A percentile compares a stretch with the other conserved stretches of the same genome.
These are phyloP conservation scores for Endoconidiophora laricicola DNA, from an alignment of 2,329 filamentous ascomycete genomes.

Conservation along the genomic window DNA sequence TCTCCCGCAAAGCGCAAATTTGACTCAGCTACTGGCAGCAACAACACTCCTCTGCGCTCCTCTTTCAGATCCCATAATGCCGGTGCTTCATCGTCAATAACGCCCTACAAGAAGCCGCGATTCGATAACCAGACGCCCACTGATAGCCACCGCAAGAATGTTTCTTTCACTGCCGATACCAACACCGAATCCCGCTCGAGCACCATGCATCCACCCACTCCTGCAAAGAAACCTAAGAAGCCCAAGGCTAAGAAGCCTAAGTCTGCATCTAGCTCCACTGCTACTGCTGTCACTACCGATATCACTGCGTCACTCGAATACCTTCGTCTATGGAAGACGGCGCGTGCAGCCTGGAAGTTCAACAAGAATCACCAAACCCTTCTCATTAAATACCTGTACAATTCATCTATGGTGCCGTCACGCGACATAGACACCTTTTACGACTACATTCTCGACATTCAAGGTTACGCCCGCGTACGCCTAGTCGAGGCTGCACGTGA, in stretches of 20 bases:
- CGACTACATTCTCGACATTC: slow-evolving; percentile 62
- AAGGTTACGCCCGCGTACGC: slow-evolving; percentile 55
- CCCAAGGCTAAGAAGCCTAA: slow-evolving; percentile 23
- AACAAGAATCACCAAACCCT: slow-evolving; percentile 85
- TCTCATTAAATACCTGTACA: slow-evolving; percentile 68
- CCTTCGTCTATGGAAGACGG: slow-evolving; percentile 55
- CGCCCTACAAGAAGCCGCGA: slow-evolving; percentile 19
- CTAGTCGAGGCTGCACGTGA: slow-evolving; percentile 50
- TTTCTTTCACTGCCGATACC: slow-evolving; percentile 30
- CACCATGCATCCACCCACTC: slow-evolving; percentile 14
- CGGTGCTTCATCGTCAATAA: slow-evolving; percentile 7
- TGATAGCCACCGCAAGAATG: slow-evolving; percentile 26
- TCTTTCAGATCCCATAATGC: slow-evolving; percentile 13
- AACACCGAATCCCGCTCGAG: slow-evolving; percentile 19
- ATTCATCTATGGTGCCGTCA: slow-evolving; percentile 52
- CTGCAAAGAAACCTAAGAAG: slow-evolving; percentile 20
- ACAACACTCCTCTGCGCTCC: slow-evolving; percentile 6
- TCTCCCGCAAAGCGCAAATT: slow-evolving; percentile 23
- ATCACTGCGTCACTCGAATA: slow-evolving; percentile 57
- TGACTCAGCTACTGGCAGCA: slow-evolving; percentile 6
- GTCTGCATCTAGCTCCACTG: slow-evolving; percentile 19
- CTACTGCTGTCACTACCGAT: slow-evolving; percentile 23
- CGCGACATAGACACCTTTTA: slow-evolving; percentile 53
- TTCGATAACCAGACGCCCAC: slow-evolving; percentile 14
- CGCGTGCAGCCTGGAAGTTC: slow-evolving; percentile 72